Evolutionary conservation across 805 yeast genomes (phyloP).

Genomic region (Teunomyces kruisii): DNA sequence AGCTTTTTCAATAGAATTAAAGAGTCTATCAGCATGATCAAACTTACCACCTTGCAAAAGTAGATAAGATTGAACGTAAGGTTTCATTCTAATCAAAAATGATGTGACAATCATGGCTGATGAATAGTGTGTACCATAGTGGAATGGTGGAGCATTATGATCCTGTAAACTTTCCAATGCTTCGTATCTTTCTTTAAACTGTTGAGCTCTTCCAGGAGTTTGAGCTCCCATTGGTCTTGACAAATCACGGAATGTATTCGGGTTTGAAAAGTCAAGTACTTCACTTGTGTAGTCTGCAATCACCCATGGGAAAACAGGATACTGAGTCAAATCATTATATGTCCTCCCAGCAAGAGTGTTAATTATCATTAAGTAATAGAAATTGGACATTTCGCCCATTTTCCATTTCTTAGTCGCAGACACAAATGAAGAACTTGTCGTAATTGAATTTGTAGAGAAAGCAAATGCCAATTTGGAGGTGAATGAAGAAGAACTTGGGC

Average conservation of each 20-base stretch:
- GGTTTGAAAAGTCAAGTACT: slow-evolving; percentile 61
- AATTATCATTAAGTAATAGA: slow-evolving; percentile 74
- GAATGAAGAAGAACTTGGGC: slow-evolving; percentile 15
- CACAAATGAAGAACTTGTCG: slow-evolving; percentile 26
- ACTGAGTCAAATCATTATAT: slow-evolving; percentile 84
- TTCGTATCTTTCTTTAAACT: slow-evolving; percentile 70
- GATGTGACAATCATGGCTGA: slow-evolving; percentile 93
- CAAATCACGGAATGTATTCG: slow-evolving; percentile 67
- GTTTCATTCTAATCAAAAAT: slow-evolving; percentile 71
- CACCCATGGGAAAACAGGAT: slow-evolving; percentile 92
- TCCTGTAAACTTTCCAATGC: slow-evolving; percentile 66
- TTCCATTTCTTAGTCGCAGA: slow-evolving; percentile 71
- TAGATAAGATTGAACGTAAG: slow-evolving; percentile 77
- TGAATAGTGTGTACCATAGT: slow-evolving; percentile 91
- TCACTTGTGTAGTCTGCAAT: slow-evolving; percentile 78
- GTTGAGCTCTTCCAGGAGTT: slow-evolving; percentile 52
- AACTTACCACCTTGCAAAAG: slow-evolving; percentile 83
- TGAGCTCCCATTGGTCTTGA: slow-evolving; percentile 95
- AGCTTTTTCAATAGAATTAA: slow-evolving; percentile 70
- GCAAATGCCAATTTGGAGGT: slow-evolving; percentile 21
- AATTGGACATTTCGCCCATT: slow-evolving; percentile 76
- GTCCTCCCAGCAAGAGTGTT: slow-evolving; percentile 89
- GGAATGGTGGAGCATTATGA: slow-evolving; percentile 68
- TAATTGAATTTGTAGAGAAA: slow-evolving; percentile 17
- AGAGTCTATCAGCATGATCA: slow-evolving; percentile 84